These are phyloP conservation scores for Capronia epimyces DNA, from an alignment of 2,329 filamentous ascomycete genomes.

Conservation along the genomic window DNA sequence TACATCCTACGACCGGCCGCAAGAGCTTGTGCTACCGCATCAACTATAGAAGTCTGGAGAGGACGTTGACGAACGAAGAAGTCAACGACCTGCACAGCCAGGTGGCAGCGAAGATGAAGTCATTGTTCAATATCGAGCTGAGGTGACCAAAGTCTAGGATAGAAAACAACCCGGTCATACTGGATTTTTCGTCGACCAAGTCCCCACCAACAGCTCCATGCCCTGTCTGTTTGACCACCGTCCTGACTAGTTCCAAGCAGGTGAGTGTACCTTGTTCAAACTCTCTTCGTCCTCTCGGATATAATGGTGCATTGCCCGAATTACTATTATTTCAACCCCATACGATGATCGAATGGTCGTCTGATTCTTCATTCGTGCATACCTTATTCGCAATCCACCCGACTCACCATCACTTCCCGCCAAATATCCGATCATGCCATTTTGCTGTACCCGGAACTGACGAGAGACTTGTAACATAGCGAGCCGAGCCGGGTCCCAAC, in stretches of 20 bases:
- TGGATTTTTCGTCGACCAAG: neutral
- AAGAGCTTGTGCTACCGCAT: slow-evolving; percentile 87
- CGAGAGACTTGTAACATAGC: no score
- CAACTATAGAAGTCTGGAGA: slow-evolving; percentile 87
- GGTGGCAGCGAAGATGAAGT: slow-evolving; percentile 58
- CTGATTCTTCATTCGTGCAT: slow-evolving; percentile 19
- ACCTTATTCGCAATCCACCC: neutral
- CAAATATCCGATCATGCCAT: no score
- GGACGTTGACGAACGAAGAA: slow-evolving; percentile 80
- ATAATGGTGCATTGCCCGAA: slow-evolving; percentile 16
- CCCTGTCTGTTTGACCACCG: no score
- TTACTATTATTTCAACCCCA: slow-evolving; percentile 17
- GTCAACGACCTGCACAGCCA: slow-evolving; percentile 68
- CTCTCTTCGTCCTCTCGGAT: neutral
- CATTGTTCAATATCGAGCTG: slow-evolving; percentile 71
- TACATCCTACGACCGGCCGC: slow-evolving; percentile 75
- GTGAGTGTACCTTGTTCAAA: no score
- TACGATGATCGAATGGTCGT: slow-evolving; percentile 8
- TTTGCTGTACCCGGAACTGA: no score
- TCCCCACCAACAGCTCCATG: no score
- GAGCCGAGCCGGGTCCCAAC: no score
- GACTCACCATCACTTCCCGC: no score
- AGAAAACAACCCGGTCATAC: neutral
- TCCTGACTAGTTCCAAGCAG: no score
- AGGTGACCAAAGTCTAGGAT: slow-evolving; percentile 43